phyloP scores from a whole-genome alignment of 257 asterid genomes.

The Sherardia arvensis region DNA sequence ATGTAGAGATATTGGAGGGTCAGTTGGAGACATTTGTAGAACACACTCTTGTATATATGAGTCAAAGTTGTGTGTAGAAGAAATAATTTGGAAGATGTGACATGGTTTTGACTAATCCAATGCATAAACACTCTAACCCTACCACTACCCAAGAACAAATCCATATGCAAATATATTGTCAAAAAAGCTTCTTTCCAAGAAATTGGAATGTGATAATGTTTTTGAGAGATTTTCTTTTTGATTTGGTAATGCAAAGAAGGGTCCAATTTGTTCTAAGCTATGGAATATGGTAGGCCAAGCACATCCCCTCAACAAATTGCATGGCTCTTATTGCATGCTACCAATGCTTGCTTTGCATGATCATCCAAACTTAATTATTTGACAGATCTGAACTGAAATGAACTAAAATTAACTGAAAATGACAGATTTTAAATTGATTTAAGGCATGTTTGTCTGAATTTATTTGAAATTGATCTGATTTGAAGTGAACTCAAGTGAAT shows the following conservation, averaged over 20 bases:
- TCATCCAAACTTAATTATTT: background rate
- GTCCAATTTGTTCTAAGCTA: background rate
- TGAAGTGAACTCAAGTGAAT: too few relatives aligned
- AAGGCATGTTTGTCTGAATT: too few relatives aligned
- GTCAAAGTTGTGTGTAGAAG: background rate
- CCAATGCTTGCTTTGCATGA: background rate
- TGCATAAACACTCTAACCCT: background rate
- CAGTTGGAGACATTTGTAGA: background rate
- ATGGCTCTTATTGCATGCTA: background rate
- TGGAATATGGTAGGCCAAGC: background rate
- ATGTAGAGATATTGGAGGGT: background rate
- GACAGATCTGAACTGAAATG: too few relatives aligned
- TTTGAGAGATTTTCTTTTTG: background rate
- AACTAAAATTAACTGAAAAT: too few relatives aligned
- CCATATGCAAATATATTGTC: background rate
- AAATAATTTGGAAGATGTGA: background rate
- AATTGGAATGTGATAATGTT: background rate
- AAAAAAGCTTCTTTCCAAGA: background rate
- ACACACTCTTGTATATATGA: background rate
- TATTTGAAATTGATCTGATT: too few relatives aligned
- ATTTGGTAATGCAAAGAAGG: background rate
- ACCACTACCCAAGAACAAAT: background rate
- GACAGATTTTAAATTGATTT: too few relatives aligned
- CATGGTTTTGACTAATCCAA: background rate
- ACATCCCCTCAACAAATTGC: background rate